Evolutionary conservation across 768 basidiomycete species (phyloP).

Genomic region (Basidioascus undulatus): DNA sequence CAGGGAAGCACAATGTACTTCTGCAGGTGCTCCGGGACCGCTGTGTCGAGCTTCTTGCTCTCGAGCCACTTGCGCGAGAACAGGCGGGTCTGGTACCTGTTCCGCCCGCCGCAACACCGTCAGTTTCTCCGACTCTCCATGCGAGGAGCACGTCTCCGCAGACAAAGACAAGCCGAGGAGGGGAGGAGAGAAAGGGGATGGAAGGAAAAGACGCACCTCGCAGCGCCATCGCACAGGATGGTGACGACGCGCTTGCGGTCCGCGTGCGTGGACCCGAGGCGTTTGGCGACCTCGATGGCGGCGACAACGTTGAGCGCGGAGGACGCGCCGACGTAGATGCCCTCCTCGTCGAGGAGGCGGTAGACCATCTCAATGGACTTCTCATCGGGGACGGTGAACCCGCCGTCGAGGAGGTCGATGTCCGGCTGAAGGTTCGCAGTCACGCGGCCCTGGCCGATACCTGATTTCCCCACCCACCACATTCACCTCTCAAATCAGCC

Average conservation of each 20-base stretch:
- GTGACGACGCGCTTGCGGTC: conserved; percentile 58
- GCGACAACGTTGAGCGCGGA: conserved; percentile 88
- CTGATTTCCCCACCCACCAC: conserved; percentile 21
- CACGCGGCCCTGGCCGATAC: conserved; percentile 89
- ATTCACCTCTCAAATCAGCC: neutral
- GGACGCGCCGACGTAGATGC: conserved; percentile 81
- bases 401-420: conserved; percentile 45
- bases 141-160: neutral
- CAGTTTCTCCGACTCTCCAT: neutral
- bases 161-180: neutral
- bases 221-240: conserved; percentile 81
- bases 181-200: neutral
- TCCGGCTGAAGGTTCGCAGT: conserved; percentile 75
- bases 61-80: conserved; percentile 86
- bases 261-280: conserved; percentile 72
- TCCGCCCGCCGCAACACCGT: neutral
- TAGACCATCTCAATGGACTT: conserved; percentile 87
- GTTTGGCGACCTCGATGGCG: conserved; percentile 62
- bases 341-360: conserved; percentile 70
- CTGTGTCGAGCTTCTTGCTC: conserved; percentile 45
- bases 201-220: conserved; percentile 29
- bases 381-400: conserved; percentile 63
- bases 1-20: conserved; percentile 57
- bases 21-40: conserved; percentile 59
- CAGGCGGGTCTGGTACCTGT: conserved; percentile 60